Base-by-base conservation (phyloP, 352 stramenopile species). In the Aphanomyces cochlioides region DNA sequence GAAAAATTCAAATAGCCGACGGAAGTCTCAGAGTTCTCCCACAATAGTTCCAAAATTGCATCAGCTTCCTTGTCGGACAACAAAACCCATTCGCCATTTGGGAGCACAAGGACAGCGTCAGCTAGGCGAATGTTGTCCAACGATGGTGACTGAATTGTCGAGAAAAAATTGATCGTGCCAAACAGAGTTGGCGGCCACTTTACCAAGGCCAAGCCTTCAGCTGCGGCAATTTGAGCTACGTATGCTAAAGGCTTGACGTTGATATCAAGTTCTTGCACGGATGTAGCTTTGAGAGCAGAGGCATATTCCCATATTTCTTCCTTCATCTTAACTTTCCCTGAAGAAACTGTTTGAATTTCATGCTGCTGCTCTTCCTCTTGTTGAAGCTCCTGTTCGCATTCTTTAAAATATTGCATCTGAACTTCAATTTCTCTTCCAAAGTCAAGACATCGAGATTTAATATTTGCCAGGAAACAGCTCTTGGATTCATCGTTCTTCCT, bases 381-480 rank as follows among this genome's bases (percentile, higher is more conserved):
- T 56, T 89, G 75, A 12, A 85, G 59, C 19, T 90, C 79, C 12
- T 78, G 79, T 67, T 89, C 82, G 12, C 78, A 89, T 54, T 90
- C 76, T 47, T 84, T 76, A 15, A 66, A 77, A 53, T 84, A 82
- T 0, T 73, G 61, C 17, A 73, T 81, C 19, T 83, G 65, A 5
- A 82, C 8, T 73, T 79, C 48, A 76, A 89, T 5, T 38, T 36
- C 5, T 41, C 47, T 0, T 74, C 19, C 63, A 63, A 36, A 41
- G 3, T 28, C 19, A 8, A 58, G 73, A 34, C 82, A 80, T 60
- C 75, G 48, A 12, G 38, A 10, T 2, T 75, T 70, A 15, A 73
- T 13, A 6, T 57, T 53, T 3, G 66, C 34, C n/a, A 77, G 0
- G 3, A 28, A 40, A 17, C 43, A 39, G 7, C 38, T 40, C 21